Percentiles rank a stretch among this genome's conserved stretches.
These are phyloP conservation scores for Suillus americanus DNA, from an alignment of 768 basidiomycete genomes.

Conservation along the genomic window DNA sequence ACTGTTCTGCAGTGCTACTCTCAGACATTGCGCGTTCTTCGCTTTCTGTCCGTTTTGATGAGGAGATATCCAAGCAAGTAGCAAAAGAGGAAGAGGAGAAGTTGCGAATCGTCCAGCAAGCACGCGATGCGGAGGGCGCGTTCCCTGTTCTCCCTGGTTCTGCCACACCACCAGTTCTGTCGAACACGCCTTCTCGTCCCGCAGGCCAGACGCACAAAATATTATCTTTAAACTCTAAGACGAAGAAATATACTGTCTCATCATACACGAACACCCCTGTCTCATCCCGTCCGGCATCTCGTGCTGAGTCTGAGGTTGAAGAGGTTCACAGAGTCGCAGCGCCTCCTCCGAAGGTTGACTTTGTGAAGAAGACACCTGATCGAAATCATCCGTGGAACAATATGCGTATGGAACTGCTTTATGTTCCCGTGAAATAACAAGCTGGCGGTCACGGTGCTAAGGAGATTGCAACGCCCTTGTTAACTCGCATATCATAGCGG, in stretches of 20 bases:
- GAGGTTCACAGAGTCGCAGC: constrained; percentile 41
- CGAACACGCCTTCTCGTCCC: constrained; percentile 21
- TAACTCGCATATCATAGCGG: neutral
- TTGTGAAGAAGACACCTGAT: constrained; percentile 30
- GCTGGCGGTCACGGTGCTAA: neutral
- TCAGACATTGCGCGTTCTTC: constrained; percentile 29
- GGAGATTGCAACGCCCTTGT: neutral
- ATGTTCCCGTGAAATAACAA: constrained; percentile 30
- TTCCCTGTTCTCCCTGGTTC: constrained; percentile 52
- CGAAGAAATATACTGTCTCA: constrained; percentile 51
- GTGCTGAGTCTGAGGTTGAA: constrained; percentile 29
- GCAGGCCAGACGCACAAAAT: constrained; percentile 52
- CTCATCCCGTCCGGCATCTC: constrained; percentile 35
- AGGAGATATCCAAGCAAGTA: constrained; percentile 42
- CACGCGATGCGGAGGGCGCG: constrained; percentile 51
- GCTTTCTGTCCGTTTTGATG: constrained; percentile 45
- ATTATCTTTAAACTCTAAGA: constrained; percentile 54
- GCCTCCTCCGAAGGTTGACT: constrained; percentile 37
- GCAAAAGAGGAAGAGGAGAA: constrained; percentile 49
- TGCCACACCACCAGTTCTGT: constrained; percentile 9
- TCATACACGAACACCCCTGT: constrained; percentile 43
- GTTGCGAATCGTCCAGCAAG: constrained; percentile 46
- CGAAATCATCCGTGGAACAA: constrained; percentile 45
- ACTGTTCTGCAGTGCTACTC: constrained; percentile 45
- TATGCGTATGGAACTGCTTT: constrained; percentile 33